phyloP scores from a whole-genome alignment of 176 grass and related monocot species.

The Carex scoparia region DNA sequence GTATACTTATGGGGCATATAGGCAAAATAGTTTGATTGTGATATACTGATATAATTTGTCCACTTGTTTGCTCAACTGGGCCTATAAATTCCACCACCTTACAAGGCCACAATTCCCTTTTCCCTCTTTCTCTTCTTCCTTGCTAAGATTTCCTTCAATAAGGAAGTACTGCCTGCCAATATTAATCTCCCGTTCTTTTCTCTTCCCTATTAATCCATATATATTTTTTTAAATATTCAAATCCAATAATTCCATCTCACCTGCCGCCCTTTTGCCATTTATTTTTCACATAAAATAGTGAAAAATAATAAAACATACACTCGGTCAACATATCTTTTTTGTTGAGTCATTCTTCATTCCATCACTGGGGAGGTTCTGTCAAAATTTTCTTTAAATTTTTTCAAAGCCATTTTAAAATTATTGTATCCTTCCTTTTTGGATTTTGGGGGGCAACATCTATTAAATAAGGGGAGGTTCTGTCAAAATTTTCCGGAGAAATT shows the following conservation, averaged over 20 bases:
- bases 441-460: neutral
- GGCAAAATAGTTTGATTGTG: slow-evolving; percentile 9
- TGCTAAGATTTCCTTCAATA: slow-evolving; percentile 25
- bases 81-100: slow-evolving; percentile 58
- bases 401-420: neutral
- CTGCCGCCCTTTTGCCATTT: slow-evolving; percentile 7
- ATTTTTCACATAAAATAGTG: slow-evolving; percentile 29
- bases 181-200: neutral
- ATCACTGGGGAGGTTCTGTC: slow-evolving; percentile 27
- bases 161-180: neutral
- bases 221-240: neutral
- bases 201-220: slow-evolving; percentile 15
- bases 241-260: neutral
- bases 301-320: neutral
- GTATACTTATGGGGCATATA: neutral
- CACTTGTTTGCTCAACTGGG: neutral
- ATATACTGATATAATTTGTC: slow-evolving; percentile 33
- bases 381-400: neutral
- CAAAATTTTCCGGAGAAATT: slow-evolving; percentile 16
- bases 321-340: neutral
- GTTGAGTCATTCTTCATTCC: neutral
- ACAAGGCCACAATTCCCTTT: slow-evolving; percentile 73
- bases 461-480: slow-evolving; percentile 23
- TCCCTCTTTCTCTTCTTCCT: slow-evolving; percentile 44
- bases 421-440: neutral